A percentile compares a stretch with the other conserved stretches of the same genome.
phyloP scores from a whole-genome alignment of 2,329 filamentous ascomycete genomes.

The Fusarium heterosporum region DNA sequence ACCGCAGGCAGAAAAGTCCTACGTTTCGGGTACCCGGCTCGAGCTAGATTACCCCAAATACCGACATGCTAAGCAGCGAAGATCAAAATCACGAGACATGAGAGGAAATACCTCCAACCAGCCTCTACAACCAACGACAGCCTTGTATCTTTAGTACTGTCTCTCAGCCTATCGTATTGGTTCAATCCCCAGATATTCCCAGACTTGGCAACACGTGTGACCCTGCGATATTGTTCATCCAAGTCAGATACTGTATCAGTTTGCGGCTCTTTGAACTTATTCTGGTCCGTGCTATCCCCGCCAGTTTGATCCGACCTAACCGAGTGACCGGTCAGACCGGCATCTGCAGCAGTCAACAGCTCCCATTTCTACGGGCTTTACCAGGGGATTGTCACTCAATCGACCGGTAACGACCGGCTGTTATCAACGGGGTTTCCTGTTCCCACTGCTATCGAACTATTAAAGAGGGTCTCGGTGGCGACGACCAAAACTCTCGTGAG shows the following conservation, averaged over 20 bases:
- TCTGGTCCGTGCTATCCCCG: constrained; percentile 34
- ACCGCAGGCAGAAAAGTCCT: background rate
- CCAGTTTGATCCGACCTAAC: constrained; percentile 41
- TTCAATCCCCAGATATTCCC: constrained; percentile 2
- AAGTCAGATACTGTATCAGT: constrained; percentile 21
- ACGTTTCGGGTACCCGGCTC: constrained; percentile 17
- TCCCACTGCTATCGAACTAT: constrained; percentile 16
- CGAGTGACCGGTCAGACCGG: constrained; percentile 35
- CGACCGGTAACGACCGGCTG: constrained; percentile 39
- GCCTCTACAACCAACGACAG: background rate
- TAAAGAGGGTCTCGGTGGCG: constrained; percentile 32
- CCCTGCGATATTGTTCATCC: constrained; percentile 27
- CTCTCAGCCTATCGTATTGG: constrained; percentile 1
- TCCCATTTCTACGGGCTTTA: background rate
- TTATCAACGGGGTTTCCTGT: constrained; percentile 15
- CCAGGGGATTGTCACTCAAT: background rate
- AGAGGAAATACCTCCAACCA: background rate
- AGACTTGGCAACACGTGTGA: background rate
- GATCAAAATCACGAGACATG: constrained; percentile 10
- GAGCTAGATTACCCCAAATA: constrained; percentile 9
- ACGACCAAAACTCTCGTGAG: constrained; percentile 7
- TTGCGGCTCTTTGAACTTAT: constrained; percentile 25
- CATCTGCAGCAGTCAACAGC: background rate
- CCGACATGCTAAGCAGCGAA: background rate
- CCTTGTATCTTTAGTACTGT: background rate